Base-by-base conservation (phyloP, 83 land plant species). In the Larix sibirica region DNA sequence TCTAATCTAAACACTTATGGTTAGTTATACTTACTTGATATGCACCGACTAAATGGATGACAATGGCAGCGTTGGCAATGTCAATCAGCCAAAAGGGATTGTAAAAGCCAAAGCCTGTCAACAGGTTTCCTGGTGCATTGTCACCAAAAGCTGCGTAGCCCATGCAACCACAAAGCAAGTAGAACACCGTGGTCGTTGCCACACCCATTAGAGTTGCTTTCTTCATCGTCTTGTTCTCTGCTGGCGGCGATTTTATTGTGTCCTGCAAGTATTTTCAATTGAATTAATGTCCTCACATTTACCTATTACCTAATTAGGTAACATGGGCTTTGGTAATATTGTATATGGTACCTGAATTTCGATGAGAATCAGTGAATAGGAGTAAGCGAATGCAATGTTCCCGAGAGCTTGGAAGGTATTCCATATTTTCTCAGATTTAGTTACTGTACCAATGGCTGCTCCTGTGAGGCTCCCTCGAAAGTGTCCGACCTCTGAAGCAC, bases 311-410 rank as follows among this genome's bases (percentile, higher is more conserved):
- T 8, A 58, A 28, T 44, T 20, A 18, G 8, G 8, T 1, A 63
- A 63, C 9, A 8, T 6, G 28, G 21, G 24, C 1, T 14, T 9
- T 31, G 31, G 14, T 5, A 38, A 21, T 73, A 21, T 26, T 33
- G 20, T 42, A 73, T 26, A 65, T 8, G 16, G 40, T 88, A 83
- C 90, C 90, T 88, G 90, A 21, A 89, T 89, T 79, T 89, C 90
- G 6, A 89, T 83, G 6, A 89, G 84, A 77, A 89, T 61, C 83
- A 84, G 47, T 17, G 89, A 26, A 78, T 84, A 89, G 36, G 86
- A 87, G 60, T 86, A 89, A 8, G 90, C 89, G 47, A 87, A 86
- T 12, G 90, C 90, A 12, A 89, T 89, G 76, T 89, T 86, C 20
- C 90, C 90, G 6, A 89, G 89, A 20, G 90, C 89, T 86, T 87